Evolutionary conservation across 2,329 filamentous ascomycete genomes (phyloP).

Genomic region (Aspergillus eucalypticola): DNA sequence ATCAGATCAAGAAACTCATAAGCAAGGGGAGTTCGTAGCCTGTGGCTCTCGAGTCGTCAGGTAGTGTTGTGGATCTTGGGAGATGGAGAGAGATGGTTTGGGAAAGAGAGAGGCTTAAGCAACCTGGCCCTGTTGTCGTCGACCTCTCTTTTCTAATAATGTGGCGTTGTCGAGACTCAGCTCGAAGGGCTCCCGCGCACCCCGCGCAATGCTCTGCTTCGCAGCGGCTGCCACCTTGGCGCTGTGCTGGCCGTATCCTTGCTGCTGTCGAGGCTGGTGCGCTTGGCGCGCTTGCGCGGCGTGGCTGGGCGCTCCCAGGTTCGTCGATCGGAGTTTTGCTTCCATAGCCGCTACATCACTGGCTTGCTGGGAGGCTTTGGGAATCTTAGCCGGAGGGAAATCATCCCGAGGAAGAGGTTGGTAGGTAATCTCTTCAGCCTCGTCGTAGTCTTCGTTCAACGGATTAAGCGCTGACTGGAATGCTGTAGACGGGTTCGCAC

Average conservation of each 20-base stretch:
- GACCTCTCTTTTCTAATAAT: constrained; percentile 71
- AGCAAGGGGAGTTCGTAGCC: constrained; percentile 10
- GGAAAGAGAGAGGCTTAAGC: constrained; percentile 16
- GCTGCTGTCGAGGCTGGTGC: constrained; percentile 52
- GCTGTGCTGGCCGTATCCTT: constrained; percentile 87
- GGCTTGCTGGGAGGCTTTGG: constrained; percentile 59
- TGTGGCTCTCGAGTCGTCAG: constrained; percentile 5
- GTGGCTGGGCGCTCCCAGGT: constrained; percentile 64
- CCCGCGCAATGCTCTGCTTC: constrained; percentile 72
- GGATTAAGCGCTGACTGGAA: constrained; percentile 65
- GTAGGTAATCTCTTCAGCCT: constrained; percentile 53
- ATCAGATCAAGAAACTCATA: constrained; percentile 14
- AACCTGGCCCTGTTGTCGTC: constrained; percentile 36
- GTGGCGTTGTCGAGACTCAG: constrained; percentile 89
- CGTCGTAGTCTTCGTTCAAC: constrained; percentile 64
- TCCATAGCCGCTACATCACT: constrained; percentile 73
- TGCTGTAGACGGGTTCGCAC: constrained; percentile 55
- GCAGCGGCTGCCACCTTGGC: constrained; percentile 80
- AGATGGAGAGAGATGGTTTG: not conserved
- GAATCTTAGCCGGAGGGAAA: constrained; percentile 63
- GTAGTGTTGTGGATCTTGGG: not conserved
- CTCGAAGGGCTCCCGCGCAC: constrained; percentile 83
- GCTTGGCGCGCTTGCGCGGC: constrained; percentile 63
- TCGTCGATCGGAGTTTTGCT: constrained; percentile 81
- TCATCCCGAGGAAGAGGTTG: constrained; percentile 18